A percentile compares a stretch with the other conserved stretches of the same genome.
Evolutionary conservation across 1,139 yeast genomes (phyloP).

Genomic region (Neolecta irregularis): DNA sequence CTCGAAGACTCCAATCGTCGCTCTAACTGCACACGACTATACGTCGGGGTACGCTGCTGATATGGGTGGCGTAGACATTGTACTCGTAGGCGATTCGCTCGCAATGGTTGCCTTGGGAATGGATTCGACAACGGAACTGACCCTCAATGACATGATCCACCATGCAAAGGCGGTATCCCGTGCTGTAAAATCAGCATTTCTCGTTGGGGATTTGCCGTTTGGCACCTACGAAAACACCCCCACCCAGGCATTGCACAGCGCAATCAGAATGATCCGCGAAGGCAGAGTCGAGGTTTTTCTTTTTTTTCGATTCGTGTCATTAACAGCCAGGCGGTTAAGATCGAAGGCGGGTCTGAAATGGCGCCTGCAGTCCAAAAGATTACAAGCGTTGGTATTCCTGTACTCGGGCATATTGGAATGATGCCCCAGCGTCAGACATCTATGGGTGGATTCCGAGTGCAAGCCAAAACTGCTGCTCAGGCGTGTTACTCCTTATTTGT

Average conservation of each 20-base stretch:
- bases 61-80: conserved; percentile 49
- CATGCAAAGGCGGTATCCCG: conserved; percentile 64
- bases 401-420: conserved; percentile 82
- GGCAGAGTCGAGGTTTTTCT: conserved; percentile 57
- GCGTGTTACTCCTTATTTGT: too few species aligned
- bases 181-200: conserved; percentile 37
- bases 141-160: conserved; percentile 43
- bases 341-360: conserved; percentile 69
- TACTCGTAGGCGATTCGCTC: conserved; percentile 78
- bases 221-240: conserved; percentile 62
- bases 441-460: conserved; percentile 76
- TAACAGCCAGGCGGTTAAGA: too few species aligned
- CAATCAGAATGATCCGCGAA: conserved; percentile 44
- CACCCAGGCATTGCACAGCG: conserved; percentile 49
- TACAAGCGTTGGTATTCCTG: conserved; percentile 63
- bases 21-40: conserved; percentile 71
- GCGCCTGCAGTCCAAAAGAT: conserved; percentile 36
- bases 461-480: conserved; percentile 44
- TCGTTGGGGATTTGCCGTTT: conserved; percentile 82
- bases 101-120: conserved; percentile 87
- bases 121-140: conserved; percentile 22
- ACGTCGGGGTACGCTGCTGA: conserved; percentile 65
- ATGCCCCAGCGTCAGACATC: conserved; percentile 77
- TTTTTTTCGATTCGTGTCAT: too few species aligned
- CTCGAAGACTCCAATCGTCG: conserved; percentile 50